Evolutionary conservation across 495 filamentous ascomycete genomes (phyloP).

Genomic region (Xylaria flabelliformis): DNA sequence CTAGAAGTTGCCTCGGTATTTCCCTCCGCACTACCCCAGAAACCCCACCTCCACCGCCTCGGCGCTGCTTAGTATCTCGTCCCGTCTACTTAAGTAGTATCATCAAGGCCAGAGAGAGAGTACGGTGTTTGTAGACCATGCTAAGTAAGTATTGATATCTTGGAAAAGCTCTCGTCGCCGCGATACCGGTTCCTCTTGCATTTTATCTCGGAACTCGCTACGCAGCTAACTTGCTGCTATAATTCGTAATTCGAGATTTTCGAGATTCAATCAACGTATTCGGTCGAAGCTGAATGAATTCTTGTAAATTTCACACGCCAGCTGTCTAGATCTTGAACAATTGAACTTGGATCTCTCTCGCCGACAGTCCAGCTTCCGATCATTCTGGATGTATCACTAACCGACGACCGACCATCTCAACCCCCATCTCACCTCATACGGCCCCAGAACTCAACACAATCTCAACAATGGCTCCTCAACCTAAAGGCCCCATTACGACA

Average conservation of each 20-base stretch:
- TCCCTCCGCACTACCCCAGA: constrained; percentile 29
- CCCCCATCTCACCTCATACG: constrained; percentile 1
- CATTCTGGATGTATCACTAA: neutral
- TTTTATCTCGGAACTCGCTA: neutral
- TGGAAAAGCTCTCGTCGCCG: neutral
- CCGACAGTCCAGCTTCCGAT: neutral
- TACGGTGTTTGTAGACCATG: neutral
- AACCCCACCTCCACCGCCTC: constrained; percentile 15
- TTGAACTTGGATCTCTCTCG: neutral
- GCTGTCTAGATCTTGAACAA: neutral
- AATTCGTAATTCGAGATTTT: neutral
- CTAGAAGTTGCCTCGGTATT: constrained; percentile 34
- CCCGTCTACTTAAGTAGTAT: neutral
- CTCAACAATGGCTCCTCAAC: constrained; percentile 39
- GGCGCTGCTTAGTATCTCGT: neutral
- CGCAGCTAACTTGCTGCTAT: neutral
- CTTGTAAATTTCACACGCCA: neutral
- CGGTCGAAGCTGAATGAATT: neutral
- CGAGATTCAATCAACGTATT: neutral
- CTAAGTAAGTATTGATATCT: neutral
- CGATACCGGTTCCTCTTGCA: neutral
- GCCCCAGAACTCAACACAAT: neutral
- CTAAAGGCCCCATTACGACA: constrained; percentile 66
- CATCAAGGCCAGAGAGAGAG: neutral
- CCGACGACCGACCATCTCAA: neutral